Base-by-base conservation (phyloP, 768 basidiomycete species). In the Termitomyces sp. region DNA sequence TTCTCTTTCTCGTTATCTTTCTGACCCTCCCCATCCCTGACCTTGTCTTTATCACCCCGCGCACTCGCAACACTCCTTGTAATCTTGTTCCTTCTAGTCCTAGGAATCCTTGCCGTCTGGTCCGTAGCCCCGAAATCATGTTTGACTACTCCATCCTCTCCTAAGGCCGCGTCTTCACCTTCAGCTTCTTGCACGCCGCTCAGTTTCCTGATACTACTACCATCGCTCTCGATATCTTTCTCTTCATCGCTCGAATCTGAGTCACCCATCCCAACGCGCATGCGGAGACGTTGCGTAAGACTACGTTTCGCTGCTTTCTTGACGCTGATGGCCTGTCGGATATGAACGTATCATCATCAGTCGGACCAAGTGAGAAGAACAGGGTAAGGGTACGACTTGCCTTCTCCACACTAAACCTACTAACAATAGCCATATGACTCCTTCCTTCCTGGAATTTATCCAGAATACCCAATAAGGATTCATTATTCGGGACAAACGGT, bases 381-480 rank as follows among this genome's bases (percentile, higher is more conserved):
- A 37, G 15, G 14, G 15, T 37, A 37, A 43, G 32, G 19, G 26
- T 24, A 7, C n/a, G 10, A 43, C 43, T 42, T 26, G 75, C 78
- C 68, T 84, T 86, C 55, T 86, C 83, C 12, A 77, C 77, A 51
- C 84, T 87, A 61, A 88, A 82, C 44, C 90, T 82, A 58, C 84
- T 85, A 51, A 94, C 90, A 61, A 95, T 88, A 21, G 93, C 93
- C 82, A 96, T 94, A 66, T 96, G 93, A 41, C 88, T 90, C 30
- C 90, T 79, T 4, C 91, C 93, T 64, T 93, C 91, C 67, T 94
- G 92, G 68, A 95, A 95, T 57, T 78, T 87, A 67, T 94, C 92
- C 32, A 95, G 76, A 58, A 93, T 90, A 24, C 88, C 84, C 14
- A 94, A 78, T 0, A 96, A 74, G 22, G 92, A 81, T 68, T 93